Evolutionary conservation across 352 stramenopile species (phyloP).

Genomic region (Phytophthora rubi): DNA sequence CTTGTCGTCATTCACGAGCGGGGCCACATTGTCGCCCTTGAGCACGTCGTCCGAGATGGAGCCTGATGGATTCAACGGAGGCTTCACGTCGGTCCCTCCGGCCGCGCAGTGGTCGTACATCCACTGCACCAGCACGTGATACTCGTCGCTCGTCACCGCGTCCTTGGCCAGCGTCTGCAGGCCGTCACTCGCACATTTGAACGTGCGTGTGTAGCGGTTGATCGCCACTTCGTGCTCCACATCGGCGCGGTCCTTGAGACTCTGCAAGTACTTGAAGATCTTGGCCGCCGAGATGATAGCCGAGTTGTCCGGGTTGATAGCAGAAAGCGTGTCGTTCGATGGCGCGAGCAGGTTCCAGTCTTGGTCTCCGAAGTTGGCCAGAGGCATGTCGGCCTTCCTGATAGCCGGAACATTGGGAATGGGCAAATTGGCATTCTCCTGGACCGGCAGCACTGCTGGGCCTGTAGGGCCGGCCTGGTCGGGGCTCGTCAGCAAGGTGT

Average conservation of each 20-base stretch:
- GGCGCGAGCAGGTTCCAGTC: constrained; percentile 47
- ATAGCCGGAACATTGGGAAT: constrained; percentile 28
- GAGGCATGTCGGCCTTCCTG: constrained; percentile 19
- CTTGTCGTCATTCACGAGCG: constrained; percentile 9
- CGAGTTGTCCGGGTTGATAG: constrained; percentile 40
- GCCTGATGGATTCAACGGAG: background rate
- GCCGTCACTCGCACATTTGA: constrained; percentile 37
- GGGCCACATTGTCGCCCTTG: background rate
- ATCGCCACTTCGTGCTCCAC: constrained; percentile 29
- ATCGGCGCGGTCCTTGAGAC: constrained; percentile 32
- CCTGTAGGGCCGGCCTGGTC: background rate
- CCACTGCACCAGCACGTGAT: constrained; percentile 32
- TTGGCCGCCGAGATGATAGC: constrained; percentile 30
- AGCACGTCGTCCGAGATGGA: background rate
- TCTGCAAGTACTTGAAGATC: constrained; percentile 42
- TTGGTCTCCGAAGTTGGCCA: constrained; percentile 23
- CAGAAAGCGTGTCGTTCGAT: constrained; percentile 37
- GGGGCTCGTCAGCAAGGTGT: background rate
- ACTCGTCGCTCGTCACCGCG: constrained; percentile 32
- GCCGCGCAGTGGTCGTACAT: constrained; percentile 41
- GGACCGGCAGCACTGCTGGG: constrained; percentile 1
- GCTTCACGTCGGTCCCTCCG: constrained; percentile 8
- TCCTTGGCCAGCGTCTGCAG: constrained; percentile 39
- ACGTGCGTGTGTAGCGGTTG: constrained; percentile 43
- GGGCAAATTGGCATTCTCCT: constrained; percentile 8